Conservation (phyloP, 2,329 filamentous ascomycete species). For the Zelopaecilomyces penicillatus region DNA sequence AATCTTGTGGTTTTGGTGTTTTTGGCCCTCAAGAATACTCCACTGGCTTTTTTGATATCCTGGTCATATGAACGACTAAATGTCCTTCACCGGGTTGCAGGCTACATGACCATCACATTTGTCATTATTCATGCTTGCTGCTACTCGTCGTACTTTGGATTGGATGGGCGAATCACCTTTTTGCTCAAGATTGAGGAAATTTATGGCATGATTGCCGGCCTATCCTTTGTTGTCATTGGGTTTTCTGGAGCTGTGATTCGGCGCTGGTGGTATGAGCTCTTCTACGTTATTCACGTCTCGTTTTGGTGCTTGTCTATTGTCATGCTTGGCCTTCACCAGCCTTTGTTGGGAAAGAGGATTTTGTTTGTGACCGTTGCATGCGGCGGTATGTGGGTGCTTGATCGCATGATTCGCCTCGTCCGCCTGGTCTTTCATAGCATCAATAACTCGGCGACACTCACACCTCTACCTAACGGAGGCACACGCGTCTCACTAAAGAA, state of each 20-base stretch:
- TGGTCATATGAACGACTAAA: conserved; percentile 54
- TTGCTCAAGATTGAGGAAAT: conserved; percentile 33
- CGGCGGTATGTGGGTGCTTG: conserved; percentile 40
- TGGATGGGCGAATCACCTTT: conserved; percentile 16
- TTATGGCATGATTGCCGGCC: conserved; percentile 39
- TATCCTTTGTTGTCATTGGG: conserved; percentile 36
- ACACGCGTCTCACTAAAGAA: conserved; percentile 47
- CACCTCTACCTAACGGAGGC: conserved; percentile 44
- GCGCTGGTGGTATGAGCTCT: conserved; percentile 45
- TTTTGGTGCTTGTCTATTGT: conserved; percentile 42
- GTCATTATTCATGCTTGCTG: conserved; percentile 37
- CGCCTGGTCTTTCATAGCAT: conserved; percentile 36
- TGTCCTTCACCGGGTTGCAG: conserved; percentile 45
- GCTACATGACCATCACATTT: conserved; percentile 38
- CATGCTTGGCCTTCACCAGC: conserved; percentile 43
- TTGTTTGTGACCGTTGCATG: conserved; percentile 34
- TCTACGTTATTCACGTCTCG: conserved; percentile 43
- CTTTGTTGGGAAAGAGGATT: conserved; percentile 32
- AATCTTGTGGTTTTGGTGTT: conserved; percentile 47
- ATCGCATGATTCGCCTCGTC: conserved; percentile 39
- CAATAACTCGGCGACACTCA: conserved; percentile 45
- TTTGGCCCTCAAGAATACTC: conserved; percentile 50
- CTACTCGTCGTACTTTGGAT: conserved; percentile 34
- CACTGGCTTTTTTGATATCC: conserved; percentile 41
- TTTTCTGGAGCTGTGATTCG: conserved; percentile 35